These are phyloP conservation scores for Candida freyschussii DNA, from an alignment of 1,139 yeast genomes.

Conservation along the genomic window DNA sequence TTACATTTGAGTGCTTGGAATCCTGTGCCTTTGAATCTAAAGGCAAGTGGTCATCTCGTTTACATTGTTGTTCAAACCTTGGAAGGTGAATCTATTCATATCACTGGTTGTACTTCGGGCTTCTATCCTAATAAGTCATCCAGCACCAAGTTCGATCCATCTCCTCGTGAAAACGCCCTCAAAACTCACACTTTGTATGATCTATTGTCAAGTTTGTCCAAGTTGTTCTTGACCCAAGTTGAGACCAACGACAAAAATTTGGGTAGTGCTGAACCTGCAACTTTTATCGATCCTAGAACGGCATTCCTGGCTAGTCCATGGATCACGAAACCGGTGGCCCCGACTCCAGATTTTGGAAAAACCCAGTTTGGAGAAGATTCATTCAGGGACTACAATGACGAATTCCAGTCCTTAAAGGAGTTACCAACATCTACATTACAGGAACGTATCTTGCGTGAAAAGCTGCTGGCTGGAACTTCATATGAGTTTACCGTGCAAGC, in stretches of 20 bases:
- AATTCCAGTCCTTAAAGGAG: constrained; percentile 77
- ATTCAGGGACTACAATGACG: constrained; percentile 85
- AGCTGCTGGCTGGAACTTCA: constrained; percentile 64
- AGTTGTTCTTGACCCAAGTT: constrained; percentile 35
- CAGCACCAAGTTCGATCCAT: constrained; percentile 64
- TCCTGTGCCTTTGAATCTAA: constrained; percentile 64
- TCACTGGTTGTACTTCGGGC: constrained; percentile 76
- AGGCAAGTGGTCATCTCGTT: constrained; percentile 69
- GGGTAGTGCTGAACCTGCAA: constrained; percentile 45
- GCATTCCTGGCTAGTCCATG: constrained; percentile 68
- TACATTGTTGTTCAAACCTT: constrained; percentile 72
- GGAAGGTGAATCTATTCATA: constrained; percentile 73
- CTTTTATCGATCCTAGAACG: constrained; percentile 57
- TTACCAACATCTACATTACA: constrained; percentile 53
- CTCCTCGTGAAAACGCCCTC: constrained; percentile 32
- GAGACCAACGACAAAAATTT: constrained; percentile 37
- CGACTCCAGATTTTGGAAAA: constrained; percentile 56
- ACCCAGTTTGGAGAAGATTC: constrained; percentile 55
- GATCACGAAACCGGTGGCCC: constrained; percentile 37
- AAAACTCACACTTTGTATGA: constrained; percentile 30
- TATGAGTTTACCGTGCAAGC: constrained; percentile 77
- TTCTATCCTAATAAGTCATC: constrained; percentile 73
- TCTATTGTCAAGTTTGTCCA: constrained; percentile 30
- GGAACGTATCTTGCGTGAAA: constrained; percentile 73
- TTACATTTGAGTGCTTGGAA: constrained; percentile 80